phyloP scores from a whole-genome alignment of 805 yeast species.

The Saturnispora halmiae region DNA sequence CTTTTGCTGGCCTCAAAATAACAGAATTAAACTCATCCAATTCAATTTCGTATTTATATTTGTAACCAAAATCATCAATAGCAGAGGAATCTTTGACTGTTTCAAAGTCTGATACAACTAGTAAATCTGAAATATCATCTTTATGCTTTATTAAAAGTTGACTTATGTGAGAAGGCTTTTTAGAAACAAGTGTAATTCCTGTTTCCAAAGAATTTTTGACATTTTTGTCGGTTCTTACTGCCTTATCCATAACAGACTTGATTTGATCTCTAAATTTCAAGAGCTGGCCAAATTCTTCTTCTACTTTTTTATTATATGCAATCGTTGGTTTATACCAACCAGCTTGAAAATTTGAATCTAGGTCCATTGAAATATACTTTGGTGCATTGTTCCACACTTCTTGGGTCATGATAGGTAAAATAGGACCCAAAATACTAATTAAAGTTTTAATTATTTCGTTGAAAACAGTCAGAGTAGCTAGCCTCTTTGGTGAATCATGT shows the following conservation, averaged over 20 bases:
- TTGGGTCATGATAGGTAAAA: conserved; percentile 76
- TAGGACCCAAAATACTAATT: conserved; percentile 64
- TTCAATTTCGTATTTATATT: conserved; percentile 23
- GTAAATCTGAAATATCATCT: conserved; percentile 45
- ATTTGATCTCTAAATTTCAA: conserved; percentile 41
- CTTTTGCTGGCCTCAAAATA: conserved; percentile 30
- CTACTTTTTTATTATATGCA: conserved; percentile 27
- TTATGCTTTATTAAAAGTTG: conserved; percentile 21
- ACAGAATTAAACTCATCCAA: conserved; percentile 28
- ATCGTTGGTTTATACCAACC: conserved; percentile 32
- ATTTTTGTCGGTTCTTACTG: conserved; percentile 41
- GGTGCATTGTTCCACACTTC: conserved; percentile 72
- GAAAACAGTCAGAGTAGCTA: conserved; percentile 58
- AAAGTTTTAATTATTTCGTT: conserved; percentile 50
- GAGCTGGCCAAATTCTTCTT: conserved; percentile 36
- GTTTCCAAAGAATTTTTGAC: conserved; percentile 55
- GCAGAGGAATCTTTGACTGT: conserved; percentile 20
- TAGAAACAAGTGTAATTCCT: conserved; percentile 31
- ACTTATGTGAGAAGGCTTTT: conserved; percentile 11
- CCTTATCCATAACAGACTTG: conserved; percentile 45
- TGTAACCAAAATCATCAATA: conserved; percentile 10
- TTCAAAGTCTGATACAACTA: conserved; percentile 56
- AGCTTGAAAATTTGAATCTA: conserved; percentile 38
- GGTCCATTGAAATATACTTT: conserved; percentile 19
- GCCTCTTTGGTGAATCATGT: conserved; percentile 38